A percentile compares a stretch with the other conserved stretches of the same genome.
Conservation (phyloP, 176 grass and related monocot species). For the Olyra latifolia region DNA sequence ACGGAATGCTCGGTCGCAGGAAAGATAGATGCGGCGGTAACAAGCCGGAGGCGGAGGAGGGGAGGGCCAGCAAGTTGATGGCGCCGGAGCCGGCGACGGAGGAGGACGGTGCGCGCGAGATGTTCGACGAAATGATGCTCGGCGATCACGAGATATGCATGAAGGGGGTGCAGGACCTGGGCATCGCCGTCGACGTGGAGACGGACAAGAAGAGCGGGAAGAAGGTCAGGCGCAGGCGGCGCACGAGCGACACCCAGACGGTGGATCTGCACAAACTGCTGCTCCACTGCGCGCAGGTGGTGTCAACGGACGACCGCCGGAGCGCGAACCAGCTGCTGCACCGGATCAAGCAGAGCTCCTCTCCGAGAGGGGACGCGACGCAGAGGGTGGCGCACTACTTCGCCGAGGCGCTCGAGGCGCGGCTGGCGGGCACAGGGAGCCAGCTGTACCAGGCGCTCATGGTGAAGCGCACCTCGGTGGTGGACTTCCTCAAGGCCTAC, state of each 20-base stretch:
- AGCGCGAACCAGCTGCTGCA: conserved; percentile 47
- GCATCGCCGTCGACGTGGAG: background rate
- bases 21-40: conserved; percentile 29
- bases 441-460: conserved; percentile 37
- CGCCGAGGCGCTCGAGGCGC: conserved; percentile 58
- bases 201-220: background rate
- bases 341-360: conserved; percentile 44
- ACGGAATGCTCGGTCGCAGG: conserved; percentile 11
- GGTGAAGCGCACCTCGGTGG: conserved; percentile 1
- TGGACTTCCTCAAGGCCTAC: conserved; percentile 50
- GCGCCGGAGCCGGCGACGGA: background rate
- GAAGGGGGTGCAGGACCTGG: conserved; percentile 26
- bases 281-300: conserved; percentile 55
- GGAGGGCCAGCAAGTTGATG: conserved; percentile 42
- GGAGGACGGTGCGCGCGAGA: conserved; percentile 30
- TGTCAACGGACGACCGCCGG: conserved; percentile 41
- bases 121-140: conserved; percentile 57
- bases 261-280: conserved; percentile 64
- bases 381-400: conserved; percentile 72
- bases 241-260: background rate
- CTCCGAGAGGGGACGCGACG: conserved; percentile 29
- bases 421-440: conserved; percentile 63
- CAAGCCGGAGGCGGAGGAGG: conserved; percentile 1
- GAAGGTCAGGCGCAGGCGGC: conserved; percentile 8
- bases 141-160: conserved; percentile 15